phyloP scores from a whole-genome alignment of 495 filamentous ascomycete species.

The Daldinia loculata region DNA sequence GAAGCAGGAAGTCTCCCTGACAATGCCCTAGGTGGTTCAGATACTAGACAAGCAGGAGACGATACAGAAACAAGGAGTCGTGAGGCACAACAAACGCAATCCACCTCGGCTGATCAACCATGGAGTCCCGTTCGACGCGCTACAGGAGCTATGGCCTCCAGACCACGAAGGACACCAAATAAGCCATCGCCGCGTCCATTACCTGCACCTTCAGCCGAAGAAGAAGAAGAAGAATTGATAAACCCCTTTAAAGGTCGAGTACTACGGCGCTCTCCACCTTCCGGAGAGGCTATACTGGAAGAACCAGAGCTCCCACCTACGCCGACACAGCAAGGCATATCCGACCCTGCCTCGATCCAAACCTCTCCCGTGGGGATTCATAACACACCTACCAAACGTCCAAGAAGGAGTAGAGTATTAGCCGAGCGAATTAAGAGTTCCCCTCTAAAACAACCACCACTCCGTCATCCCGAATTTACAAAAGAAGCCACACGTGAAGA shows the following conservation, averaged over 20 bases:
- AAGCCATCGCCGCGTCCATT: constrained; percentile 50
- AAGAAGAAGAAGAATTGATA: constrained; percentile 53
- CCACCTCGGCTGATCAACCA: constrained; percentile 11
- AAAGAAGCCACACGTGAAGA: constrained; percentile 9
- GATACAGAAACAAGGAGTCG: constrained; percentile 6
- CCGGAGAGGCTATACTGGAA: constrained; percentile 47
- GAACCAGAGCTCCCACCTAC: constrained; percentile 79
- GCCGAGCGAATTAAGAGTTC: constrained; percentile 55
- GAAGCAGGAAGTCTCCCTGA: constrained; percentile 9
- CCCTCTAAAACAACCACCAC: constrained; percentile 55
- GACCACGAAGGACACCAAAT: constrained; percentile 44
- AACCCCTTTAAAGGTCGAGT: constrained; percentile 52
- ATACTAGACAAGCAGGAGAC: neutral
- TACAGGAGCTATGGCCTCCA: constrained; percentile 38
- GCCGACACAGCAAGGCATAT: constrained; percentile 67
- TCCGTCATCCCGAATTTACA: constrained; percentile 30
- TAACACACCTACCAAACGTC: constrained; percentile 58
- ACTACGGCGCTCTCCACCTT: constrained; percentile 48
- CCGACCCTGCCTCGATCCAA: constrained; percentile 58
- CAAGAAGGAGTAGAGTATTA: constrained; percentile 50
- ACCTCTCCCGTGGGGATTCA: constrained; percentile 63
- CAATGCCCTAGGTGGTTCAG: neutral
- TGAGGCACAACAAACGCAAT: constrained; percentile 16
- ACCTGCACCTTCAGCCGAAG: constrained; percentile 53
- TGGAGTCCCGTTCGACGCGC: constrained; percentile 32